Conservation (phyloP, 2,329 filamentous ascomycete species). For the Penicillium sp. region DNA sequence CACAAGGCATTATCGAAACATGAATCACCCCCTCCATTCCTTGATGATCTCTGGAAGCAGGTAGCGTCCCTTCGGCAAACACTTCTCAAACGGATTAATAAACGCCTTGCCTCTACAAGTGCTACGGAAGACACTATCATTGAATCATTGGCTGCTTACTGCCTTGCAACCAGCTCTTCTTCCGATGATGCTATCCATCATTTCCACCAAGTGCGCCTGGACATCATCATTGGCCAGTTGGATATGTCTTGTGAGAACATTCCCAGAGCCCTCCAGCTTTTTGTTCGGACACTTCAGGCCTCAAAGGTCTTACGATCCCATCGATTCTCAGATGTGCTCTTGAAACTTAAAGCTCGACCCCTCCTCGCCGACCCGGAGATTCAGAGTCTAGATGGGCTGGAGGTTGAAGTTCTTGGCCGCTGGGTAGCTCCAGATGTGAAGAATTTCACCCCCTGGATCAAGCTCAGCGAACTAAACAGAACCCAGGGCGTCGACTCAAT, state of each 20-base stretch:
- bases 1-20: conserved; percentile 67
- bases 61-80: conserved; percentile 62
- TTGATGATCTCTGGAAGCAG: conserved; percentile 64
- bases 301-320: conserved; percentile 73
- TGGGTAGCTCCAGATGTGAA: conserved; percentile 83
- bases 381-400: conserved; percentile 64
- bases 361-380: conserved; percentile 71
- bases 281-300: conserved; percentile 72
- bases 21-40: conserved; percentile 47
- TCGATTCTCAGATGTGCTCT: conserved; percentile 67
- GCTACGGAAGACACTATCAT: conserved; percentile 54
- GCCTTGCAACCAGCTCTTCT: conserved; percentile 75
- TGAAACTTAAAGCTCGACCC: conserved; percentile 65
- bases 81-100: conserved; percentile 64
- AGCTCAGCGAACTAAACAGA: conserved; percentile 71
- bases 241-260: conserved; percentile 54
- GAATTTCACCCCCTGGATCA: conserved; percentile 82
- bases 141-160: conserved; percentile 76
- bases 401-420: conserved; percentile 71
- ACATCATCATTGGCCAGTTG: conserved; percentile 65
- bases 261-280: conserved; percentile 66
- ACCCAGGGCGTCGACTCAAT: conserved; percentile 61
- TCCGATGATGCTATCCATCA: conserved; percentile 74
- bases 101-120: conserved; percentile 47
- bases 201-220: conserved; percentile 70